Base-by-base conservation (phyloP, 106 monocot species). In the Dioscorea alata region DNA sequence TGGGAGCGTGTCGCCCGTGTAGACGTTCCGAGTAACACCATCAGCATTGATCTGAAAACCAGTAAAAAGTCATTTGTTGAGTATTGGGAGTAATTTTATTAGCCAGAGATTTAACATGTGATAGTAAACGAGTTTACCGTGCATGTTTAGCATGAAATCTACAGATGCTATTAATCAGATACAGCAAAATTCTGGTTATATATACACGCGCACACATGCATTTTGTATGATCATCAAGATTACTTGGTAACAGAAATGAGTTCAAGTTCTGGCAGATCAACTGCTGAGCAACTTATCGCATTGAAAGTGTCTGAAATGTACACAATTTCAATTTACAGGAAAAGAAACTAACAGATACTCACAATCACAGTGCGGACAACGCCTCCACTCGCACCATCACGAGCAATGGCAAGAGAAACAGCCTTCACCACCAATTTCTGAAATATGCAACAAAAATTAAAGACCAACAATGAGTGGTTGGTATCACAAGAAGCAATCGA, bases 301-400 rank as follows among this genome's bases (percentile, higher is more conserved):
- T 8, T 42, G 42, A 42, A 42, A 42, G 10, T 8, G 6, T 6
- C 42, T 10, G 42, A 42, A 10, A 42, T 42, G 42, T 0, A 19
- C 13, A 19, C 17, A 33, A 34, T 21, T 34, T 50, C 1, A 56
- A 33, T 19, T 68, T n/a, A 48, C 32, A 49, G 19, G 18, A 15
- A 13, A 75, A 28, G 31, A 68, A 3, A 33, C 8, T 28, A 48
- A 15, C 12, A 12, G 49, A 57, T 18, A 83, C 90, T 85, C 66
- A 96, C 95, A 32, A 70, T 91, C 21, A 91, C 86, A 71, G 95
- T 96, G 50, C 95, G 95, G 49, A 96, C 88, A 75, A 96, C 88
- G 59, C 95, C 95, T 33, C 95, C 95, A 72, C 95, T 91, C 20
- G 95, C 95, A 61, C 91, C 91, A 69, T 96, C 95, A 60, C 95